Base-by-base conservation (phyloP, 805 yeast genomes). In the Metschnikowia gelsemii region DNA sequence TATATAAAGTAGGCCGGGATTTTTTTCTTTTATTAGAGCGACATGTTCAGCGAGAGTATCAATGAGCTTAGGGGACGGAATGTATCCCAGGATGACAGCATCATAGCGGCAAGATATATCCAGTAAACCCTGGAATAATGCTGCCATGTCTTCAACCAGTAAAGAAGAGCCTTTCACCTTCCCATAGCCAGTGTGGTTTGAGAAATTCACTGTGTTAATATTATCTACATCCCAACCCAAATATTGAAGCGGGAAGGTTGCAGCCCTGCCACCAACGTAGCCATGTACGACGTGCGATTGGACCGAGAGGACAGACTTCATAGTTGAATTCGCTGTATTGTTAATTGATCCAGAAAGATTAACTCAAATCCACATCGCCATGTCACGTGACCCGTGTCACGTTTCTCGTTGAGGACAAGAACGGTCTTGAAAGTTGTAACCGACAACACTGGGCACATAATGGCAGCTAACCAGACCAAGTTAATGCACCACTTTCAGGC, bases 271-370 rank as follows among this genome's bases (percentile, higher is more conserved):
- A 1, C 99, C 99, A 2, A 93, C 99, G 55, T 87, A 84, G 2
- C 99, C 99, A 59, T 91, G 98, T 2, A 80, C 89, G 1, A 93
- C 98, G 61, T 93, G 97, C 3, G 96, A 87, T 52, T 80, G 86
- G 3, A 80, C 68, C 0, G 83, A 75, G 5, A 81, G 64, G 0
- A 78, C 61, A 18, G 60, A 42, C 38, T 54, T 59, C 62, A 54
- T 51, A 11, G 9, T 29, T 30, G 13, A 23, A 11, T 17, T 18
- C n/a, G 6, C n/a, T 18, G 21, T 5, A 30, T 22, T 9, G n/a
- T 26, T 16, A 26, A n/a, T n/a, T n/a, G n/a, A n/a, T n/a, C n/a
- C n/a, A n/a, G n/a, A n/a, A n/a, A n/a, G n/a, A n/a, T n/a, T n/a
- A n/a, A n/a, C n/a, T n/a, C n/a, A n/a, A n/a, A n/a, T n/a, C n/a